Evolutionary conservation across 2,329 filamentous ascomycete species (phyloP), one percentile per base, ranked within the genome.

Genomic region (Teratosphaeria destructans): DNA sequence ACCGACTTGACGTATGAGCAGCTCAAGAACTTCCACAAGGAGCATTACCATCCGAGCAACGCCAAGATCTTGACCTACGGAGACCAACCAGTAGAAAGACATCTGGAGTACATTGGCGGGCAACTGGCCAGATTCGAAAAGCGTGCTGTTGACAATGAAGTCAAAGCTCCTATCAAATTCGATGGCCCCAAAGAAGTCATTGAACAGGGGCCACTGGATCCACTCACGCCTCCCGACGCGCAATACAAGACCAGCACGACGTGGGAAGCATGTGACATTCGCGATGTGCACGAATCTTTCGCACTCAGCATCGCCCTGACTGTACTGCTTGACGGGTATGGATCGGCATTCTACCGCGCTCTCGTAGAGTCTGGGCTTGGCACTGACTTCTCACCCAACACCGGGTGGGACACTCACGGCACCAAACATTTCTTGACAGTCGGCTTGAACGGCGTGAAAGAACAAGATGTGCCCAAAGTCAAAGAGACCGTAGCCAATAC

Each of bases 41-140:
- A 91, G 65, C 91, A 99, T 75, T 99, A 99, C 73, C 93, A 99
- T 73, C 94, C 94, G 0, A 97, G 91, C 76, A 99, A 99, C 74
- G 88, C 93, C 54, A 97, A 96, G 76, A 81, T 99, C 52, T 85
- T 97, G 69, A 96, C 94, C 0, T 99, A 99, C 67, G 94, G 94
- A 57, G 87, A 96, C 70, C 91, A 97, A 84, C 88, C 91, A 1
- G 77, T 99, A 61, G 80, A 80, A 2, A 87, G 90, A 58, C 94
- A 99, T 71, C 74, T 97, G 57, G 80, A 84, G 70, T 88, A 94
- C 68, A 81, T 97, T 32, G 83, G 93, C 68, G 81, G 84, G 10
- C 86, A 89, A 56, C 78, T 99, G 60, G 81, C 82, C 64, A 78
- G 80, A 0, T 97, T 97, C 69, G 82, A 87, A 39, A 85, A 81